A percentile compares a stretch with the other conserved stretches of the same genome.
phyloP scores from a whole-genome alignment of 345 rosid genomes.

The Dipteronia dyeriana region DNA sequence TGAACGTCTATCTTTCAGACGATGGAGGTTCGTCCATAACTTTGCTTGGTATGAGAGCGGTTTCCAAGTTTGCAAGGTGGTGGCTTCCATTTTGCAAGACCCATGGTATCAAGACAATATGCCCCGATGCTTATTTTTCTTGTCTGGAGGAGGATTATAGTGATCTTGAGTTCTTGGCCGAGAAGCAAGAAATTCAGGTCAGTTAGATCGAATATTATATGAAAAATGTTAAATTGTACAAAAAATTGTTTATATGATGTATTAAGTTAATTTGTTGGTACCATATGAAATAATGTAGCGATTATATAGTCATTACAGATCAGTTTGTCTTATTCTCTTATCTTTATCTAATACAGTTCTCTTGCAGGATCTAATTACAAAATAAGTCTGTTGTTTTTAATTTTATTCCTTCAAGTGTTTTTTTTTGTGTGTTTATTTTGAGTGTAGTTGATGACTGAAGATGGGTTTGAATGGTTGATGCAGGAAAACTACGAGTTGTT shows the following conservation, averaged over 20 bases:
- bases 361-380: too few relatives aligned
- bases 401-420: too few relatives aligned
- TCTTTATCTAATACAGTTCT: too few relatives aligned
- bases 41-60: conserved; percentile 36
- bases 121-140: conserved; percentile 33
- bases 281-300: too few relatives aligned
- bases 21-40: conserved; percentile 41
- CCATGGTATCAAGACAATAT: conserved; percentile 17
- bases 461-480: neutral
- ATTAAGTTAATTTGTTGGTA: too few relatives aligned
- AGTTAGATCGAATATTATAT: neutral
- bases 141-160: conserved; percentile 15
- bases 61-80: conserved; percentile 31
- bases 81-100: conserved; percentile 50
- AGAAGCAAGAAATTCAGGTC: conserved; percentile 25
- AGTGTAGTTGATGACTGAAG: neutral
- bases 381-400: too few relatives aligned
- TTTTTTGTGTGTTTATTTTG: too few relatives aligned
- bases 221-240: too few relatives aligned
- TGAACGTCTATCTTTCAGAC: conserved; percentile 46
- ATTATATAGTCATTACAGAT: too few relatives aligned
- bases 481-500: conserved; percentile 33
- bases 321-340: too few relatives aligned
- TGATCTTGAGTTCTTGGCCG: conserved; percentile 17
- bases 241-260: too few relatives aligned